Evolutionary conservation across 2,329 filamentous ascomycete species (phyloP).

Genomic region (Sordariomycetes sp.): DNA sequence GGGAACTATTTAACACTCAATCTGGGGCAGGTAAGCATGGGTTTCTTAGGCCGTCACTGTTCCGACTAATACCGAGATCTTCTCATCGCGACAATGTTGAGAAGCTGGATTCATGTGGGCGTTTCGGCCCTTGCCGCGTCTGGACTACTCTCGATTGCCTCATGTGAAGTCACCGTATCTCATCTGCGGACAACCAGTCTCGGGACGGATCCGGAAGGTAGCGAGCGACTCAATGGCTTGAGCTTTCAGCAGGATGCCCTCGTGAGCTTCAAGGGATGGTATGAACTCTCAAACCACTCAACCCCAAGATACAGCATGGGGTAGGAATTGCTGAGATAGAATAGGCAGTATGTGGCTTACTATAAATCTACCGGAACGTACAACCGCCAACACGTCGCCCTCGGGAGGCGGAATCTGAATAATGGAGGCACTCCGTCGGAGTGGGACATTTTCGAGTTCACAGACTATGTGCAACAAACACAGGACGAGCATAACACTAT

Average conservation of each 20-base stretch:
- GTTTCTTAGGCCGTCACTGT: no score
- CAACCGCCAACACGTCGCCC: constrained; percentile 8
- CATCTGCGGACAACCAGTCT: constrained; percentile 4
- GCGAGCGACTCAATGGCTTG: constrained; percentile 9
- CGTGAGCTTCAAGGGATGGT: constrained; percentile 8
- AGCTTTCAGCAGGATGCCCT: constrained; percentile 11
- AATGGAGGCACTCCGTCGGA: neutral
- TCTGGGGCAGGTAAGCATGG: no score
- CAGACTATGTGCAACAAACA: constrained; percentile 10
- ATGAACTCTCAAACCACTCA: neutral
- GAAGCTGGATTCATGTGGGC: neutral
- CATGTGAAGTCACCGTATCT: neutral
- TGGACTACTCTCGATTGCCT: neutral
- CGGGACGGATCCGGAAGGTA: constrained; percentile 8
- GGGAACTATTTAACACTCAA: no score
- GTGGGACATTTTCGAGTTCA: constrained; percentile 10
- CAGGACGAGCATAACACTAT: constrained; percentile 11
- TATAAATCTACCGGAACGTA: constrained; percentile 9
- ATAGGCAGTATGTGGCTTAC: constrained; percentile 9
- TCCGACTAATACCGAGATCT: no score
- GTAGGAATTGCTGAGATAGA: neutral
- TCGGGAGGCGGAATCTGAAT: constrained; percentile 8
- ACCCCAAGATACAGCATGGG: neutral
- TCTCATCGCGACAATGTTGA: neutral
- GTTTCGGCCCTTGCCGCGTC: neutral